Evolutionary conservation across 2,329 filamentous ascomycete genomes (phyloP).

Genomic region (Colletotrichum brevisporum): DNA sequence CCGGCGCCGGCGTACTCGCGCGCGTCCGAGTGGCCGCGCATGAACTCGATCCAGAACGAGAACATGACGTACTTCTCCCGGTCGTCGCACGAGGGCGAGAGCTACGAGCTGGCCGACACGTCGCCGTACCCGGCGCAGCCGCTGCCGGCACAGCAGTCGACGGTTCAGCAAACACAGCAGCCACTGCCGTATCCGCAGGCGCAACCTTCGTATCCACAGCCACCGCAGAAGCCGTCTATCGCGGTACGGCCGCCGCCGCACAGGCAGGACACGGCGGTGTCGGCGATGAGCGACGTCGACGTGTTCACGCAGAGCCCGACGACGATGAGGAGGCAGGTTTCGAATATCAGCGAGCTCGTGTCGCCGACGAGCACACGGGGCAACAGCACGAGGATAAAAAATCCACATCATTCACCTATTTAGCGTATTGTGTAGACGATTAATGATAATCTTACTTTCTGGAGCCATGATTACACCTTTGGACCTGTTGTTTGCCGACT

Average conservation of each 20-base stretch:
- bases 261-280: conserved; percentile 27
- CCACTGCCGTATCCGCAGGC: too few relatives aligned
- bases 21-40: conserved; percentile 34
- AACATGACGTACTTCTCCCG: conserved; percentile 21
- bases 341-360: conserved; percentile 18
- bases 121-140: conserved; percentile 5
- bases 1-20: conserved; percentile 25
- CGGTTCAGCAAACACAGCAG: too few relatives aligned
- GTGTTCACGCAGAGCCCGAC: conserved; percentile 9
- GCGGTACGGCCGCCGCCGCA: conserved; percentile 4
- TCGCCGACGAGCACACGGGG: conserved; percentile 33
- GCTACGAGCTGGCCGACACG: conserved; percentile 37
- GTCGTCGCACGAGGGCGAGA: conserved; percentile 19
- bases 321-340: conserved; percentile 13
- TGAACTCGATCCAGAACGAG: conserved; percentile 33
- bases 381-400: conserved; percentile 17
- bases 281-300: conserved; percentile 13
- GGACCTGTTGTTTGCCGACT: not conserved
- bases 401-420: conserved; percentile 18
- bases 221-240: not conserved
- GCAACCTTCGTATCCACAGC: too few relatives aligned
- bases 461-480: conserved; percentile 9
- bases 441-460: conserved; percentile 39
- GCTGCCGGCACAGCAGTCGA: too few relatives aligned
- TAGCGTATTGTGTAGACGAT: conserved; percentile 37